Percentiles rank a stretch among this genome's conserved stretches.
phyloP scores from a whole-genome alignment of 441 rosid genomes.

The Theobroma grandiflorum region DNA sequence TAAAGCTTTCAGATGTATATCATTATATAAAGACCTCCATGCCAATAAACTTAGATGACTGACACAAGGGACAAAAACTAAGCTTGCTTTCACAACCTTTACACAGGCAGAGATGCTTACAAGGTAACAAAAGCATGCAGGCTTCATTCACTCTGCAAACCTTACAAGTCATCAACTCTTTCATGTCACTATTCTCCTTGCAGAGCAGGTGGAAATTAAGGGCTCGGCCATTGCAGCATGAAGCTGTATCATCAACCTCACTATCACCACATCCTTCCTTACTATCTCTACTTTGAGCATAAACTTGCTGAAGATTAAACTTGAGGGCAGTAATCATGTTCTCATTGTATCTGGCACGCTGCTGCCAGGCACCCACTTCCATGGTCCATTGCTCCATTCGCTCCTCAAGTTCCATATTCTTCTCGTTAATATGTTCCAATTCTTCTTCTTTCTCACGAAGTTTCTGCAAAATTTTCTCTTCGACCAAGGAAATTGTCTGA shows the following conservation, averaged over 20 bases:
- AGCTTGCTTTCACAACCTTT: constrained; percentile 89
- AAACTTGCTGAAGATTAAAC: constrained; percentile 71
- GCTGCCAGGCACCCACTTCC: constrained; percentile 88
- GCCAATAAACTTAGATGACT: constrained; percentile 69
- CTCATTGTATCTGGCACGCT: constrained; percentile 72
- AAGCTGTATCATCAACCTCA: constrained; percentile 90
- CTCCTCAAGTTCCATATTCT: constrained; percentile 85
- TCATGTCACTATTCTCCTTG: constrained; percentile 51
- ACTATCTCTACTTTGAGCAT: constrained; percentile 73
- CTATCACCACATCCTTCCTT: constrained; percentile 97
- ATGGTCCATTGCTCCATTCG: constrained; percentile 66
- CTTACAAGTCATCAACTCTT: constrained; percentile 71
- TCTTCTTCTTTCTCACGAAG: constrained; percentile 81
- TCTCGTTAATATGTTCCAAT: constrained; percentile 68
- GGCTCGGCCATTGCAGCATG: constrained; percentile 77
- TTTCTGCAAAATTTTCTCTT: constrained; percentile 64
- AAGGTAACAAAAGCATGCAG: constrained; percentile 88
- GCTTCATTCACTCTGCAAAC: constrained; percentile 72
- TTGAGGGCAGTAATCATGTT: constrained; percentile 73
- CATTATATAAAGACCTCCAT: constrained; percentile 83
- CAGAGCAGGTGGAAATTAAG: constrained; percentile 60
- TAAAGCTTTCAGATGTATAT: constrained; percentile 32
- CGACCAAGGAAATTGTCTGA: constrained; percentile 66
- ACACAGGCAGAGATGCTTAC: constrained; percentile 96
- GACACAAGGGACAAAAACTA: constrained; percentile 86